These are phyloP conservation scores for Lasiodiplodia hormozganensis DNA, from an alignment of 2,329 filamentous ascomycete genomes.

Conservation along the genomic window DNA sequence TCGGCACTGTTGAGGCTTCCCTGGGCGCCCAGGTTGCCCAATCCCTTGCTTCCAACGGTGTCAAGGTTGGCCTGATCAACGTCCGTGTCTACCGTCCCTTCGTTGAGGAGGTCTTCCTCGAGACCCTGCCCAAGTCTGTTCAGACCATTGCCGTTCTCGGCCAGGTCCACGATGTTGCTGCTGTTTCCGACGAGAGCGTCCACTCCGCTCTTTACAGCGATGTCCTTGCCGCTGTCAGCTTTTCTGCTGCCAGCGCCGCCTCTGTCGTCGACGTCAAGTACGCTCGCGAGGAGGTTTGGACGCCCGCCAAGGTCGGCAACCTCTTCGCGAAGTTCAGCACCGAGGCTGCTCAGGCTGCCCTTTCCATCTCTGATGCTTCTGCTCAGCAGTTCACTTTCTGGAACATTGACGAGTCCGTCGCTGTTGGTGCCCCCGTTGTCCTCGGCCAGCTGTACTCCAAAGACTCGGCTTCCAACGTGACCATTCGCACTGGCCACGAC, in stretches of 20 bases:
- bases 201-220: constrained; percentile 93
- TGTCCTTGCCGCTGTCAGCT: constrained; percentile 83
- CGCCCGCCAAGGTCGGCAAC: constrained; percentile 59
- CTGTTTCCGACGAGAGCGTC: constrained; percentile 75
- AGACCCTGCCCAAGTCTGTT: constrained; percentile 76
- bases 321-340: constrained; percentile 54
- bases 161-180: constrained; percentile 77
- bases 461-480: constrained; percentile 67
- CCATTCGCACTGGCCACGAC: constrained; percentile 65
- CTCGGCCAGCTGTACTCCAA: constrained; percentile 66
- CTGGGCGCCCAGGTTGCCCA: constrained; percentile 81
- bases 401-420: constrained; percentile 79
- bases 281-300: constrained; percentile 72
- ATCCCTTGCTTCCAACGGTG: constrained; percentile 73
- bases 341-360: constrained; percentile 53
- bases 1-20: constrained; percentile 90
- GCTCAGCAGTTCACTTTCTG: constrained; percentile 92
- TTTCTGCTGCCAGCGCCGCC: constrained; percentile 63
- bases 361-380: constrained; percentile 61
- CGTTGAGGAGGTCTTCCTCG: constrained; percentile 90
- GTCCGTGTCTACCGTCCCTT: constrained; percentile 96
- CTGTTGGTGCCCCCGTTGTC: constrained; percentile 68
- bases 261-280: constrained; percentile 87
- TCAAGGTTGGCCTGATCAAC: constrained; percentile 84
- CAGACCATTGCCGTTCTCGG: constrained; percentile 84